Percentiles rank a stretch among this genome's conserved stretches.
These are phyloP conservation scores for Picea abies DNA, from an alignment of 83 land plant genomes.

Conservation along the genomic window DNA sequence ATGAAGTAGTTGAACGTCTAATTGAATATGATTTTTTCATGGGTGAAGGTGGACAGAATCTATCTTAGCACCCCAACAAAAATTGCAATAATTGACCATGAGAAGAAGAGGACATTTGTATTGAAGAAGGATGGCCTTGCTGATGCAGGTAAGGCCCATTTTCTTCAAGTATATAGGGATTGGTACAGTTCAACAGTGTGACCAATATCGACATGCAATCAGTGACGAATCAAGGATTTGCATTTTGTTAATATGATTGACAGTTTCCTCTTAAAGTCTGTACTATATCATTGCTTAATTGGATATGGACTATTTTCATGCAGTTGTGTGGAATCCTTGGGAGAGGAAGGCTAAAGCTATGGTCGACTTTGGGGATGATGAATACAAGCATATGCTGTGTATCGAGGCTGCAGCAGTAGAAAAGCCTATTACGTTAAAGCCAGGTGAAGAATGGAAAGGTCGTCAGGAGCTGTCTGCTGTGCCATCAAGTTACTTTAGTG, in stretches of 20 bases:
- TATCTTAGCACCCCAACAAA: slow-evolving; percentile 88
- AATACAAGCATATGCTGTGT: slow-evolving; percentile 83
- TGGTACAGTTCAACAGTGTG: neutral
- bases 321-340: slow-evolving; percentile 96
- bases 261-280: neutral
- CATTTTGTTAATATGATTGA: neutral
- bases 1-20: neutral
- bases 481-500: slow-evolving; percentile 86
- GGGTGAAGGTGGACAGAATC: slow-evolving; percentile 40
- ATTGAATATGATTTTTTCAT: neutral
- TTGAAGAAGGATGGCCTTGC: slow-evolving; percentile 83
- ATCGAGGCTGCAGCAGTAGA: slow-evolving; percentile 78
- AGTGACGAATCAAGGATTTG: neutral
- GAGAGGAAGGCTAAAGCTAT: slow-evolving; percentile 82
- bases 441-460: slow-evolving; percentile 89
- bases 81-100: slow-evolving; percentile 86
- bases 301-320: slow-evolving; percentile 14
- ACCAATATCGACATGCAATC: neutral
- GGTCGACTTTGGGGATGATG: slow-evolving; percentile 87
- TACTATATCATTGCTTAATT: neutral
- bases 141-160: slow-evolving; percentile 67
- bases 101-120: slow-evolving; percentile 76
- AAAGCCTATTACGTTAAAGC: slow-evolving; percentile 71
- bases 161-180: slow-evolving; percentile 1
- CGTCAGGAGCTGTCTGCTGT: slow-evolving; percentile 78